phyloP scores from a whole-genome alignment of 305 asterid genomes.

The Fraxinus xanthoxyloides region DNA sequence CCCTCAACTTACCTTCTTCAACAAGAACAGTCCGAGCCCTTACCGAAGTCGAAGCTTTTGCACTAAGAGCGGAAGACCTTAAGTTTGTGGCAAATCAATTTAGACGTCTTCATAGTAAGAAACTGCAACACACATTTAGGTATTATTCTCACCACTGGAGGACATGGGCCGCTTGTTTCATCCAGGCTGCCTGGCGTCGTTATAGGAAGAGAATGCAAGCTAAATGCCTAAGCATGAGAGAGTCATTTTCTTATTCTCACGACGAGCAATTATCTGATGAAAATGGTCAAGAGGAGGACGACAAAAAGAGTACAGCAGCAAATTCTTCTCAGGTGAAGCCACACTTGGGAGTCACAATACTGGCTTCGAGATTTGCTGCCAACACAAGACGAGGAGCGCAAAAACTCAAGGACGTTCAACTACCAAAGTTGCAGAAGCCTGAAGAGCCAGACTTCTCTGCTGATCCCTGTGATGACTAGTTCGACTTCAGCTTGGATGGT shows the following conservation, averaged over 20 bases:
- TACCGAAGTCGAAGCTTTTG: conserved; percentile 69
- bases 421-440: conserved; percentile 57
- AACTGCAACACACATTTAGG: conserved; percentile 68
- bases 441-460: conserved; percentile 73
- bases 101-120: conserved; percentile 76
- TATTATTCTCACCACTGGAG: conserved; percentile 84
- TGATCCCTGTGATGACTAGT: conserved; percentile 55
- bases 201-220: conserved; percentile 43
- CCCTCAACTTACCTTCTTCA: conserved; percentile 59
- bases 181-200: conserved; percentile 71
- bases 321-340: conserved; percentile 32
- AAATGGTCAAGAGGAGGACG: conserved; percentile 26
- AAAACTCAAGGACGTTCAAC: conserved; percentile 41
- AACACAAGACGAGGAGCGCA: conserved; percentile 63
- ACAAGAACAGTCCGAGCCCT: conserved; percentile 67
- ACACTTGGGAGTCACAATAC: conserved; percentile 52
- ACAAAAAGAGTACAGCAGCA: not conserved
- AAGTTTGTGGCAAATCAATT: conserved; percentile 79
- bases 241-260: conserved; percentile 36
- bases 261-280: conserved; percentile 31
- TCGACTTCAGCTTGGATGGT: not conserved
- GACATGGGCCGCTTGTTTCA: conserved; percentile 78
- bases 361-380: conserved; percentile 65
- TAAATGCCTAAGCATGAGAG: conserved; percentile 41
- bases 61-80: conserved; percentile 68